phyloP scores from a whole-genome alignment of 2,329 filamentous ascomycete genomes.

The Akanthomyces dipterigenus region DNA sequence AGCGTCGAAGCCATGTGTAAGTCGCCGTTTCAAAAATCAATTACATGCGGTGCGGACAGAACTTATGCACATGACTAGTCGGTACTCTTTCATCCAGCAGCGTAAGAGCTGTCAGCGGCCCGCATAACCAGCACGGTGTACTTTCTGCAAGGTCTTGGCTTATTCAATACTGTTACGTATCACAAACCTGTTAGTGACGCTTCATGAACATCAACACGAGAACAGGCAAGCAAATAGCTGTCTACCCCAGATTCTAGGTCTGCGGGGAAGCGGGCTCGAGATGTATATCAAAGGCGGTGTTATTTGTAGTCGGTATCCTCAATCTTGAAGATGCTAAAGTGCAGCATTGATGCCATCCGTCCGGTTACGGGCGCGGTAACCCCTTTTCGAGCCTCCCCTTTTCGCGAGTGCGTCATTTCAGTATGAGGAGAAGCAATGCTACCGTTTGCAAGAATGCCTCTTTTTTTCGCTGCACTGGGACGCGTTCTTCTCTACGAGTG shows the following conservation, averaged over 20 bases:
- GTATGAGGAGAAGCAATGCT: not conserved
- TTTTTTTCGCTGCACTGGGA: too few species aligned
- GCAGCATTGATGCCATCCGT: not conserved
- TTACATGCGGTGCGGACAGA: not conserved
- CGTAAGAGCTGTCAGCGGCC: not conserved
- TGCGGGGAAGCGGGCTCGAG: not conserved
- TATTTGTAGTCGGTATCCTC: not conserved
- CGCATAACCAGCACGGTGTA: not conserved
- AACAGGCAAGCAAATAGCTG: not conserved
- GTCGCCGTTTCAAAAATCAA: not conserved
- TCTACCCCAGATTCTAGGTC: not conserved
- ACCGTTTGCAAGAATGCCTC: not conserved
- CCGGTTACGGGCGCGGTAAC: not conserved
- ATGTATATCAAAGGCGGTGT: not conserved
- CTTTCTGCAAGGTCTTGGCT: not conserved
- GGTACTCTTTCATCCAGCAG: not conserved
- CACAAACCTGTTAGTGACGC: not conserved
- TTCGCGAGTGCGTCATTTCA: not conserved
- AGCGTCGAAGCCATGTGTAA: not conserved
- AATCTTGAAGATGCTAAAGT: not conserved
- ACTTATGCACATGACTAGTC: not conserved
- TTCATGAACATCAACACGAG: not conserved
- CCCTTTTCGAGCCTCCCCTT: too few species aligned
- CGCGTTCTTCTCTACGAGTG: not conserved
- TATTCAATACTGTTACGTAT: not conserved